These are phyloP conservation scores for Lobosporangium transversale DNA, from an alignment of 192 early-diverging fungal genomes.

Conservation along the genomic window DNA sequence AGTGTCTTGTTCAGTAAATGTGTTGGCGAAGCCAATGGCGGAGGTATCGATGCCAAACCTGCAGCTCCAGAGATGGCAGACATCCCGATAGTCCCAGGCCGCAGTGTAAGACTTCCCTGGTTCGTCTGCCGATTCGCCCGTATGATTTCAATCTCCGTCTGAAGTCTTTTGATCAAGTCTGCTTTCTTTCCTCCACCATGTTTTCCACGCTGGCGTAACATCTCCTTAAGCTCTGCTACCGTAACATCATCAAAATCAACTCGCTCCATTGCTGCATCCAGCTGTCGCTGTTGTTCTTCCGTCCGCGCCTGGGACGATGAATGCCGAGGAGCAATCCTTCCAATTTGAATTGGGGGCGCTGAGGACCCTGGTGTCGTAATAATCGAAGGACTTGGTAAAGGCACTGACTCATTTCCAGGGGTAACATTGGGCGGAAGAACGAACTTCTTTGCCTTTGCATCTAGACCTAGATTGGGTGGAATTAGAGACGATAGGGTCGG, in stretches of 20 bases:
- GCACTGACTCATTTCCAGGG: conserved; percentile 16
- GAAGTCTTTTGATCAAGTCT: conserved; percentile 68
- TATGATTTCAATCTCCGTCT: conserved; percentile 69
- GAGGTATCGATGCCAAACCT: conserved; percentile 8
- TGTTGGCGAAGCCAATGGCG: conserved; percentile 36
- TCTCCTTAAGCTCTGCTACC: conserved; percentile 78
- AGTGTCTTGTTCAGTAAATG: conserved; percentile 35
- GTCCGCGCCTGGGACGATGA: conserved; percentile 31
- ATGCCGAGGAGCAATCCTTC: conserved; percentile 36
- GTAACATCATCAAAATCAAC: conserved; percentile 82
- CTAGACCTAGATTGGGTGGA: conserved; percentile 34
- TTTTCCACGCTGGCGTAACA: conserved; percentile 72
- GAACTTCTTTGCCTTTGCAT: conserved; percentile 18
- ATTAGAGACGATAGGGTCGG: conserved; percentile 12
- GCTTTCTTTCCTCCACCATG: conserved; percentile 81
- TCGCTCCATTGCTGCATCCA: conserved; percentile 71
- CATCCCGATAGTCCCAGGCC: background rate
- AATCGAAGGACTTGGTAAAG: conserved; percentile 36
- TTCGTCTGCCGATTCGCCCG: conserved; percentile 50
- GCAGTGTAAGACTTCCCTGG: too few species aligned
- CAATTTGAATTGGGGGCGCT: conserved; percentile 46
- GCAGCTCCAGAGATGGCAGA: background rate
- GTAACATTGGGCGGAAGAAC: conserved; percentile 28
- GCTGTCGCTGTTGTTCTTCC: conserved; percentile 62
- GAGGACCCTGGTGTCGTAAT: conserved; percentile 26